Evolutionary conservation across 805 yeast genomes (phyloP).

Genomic region (Metschnikowia henanensis): DNA sequence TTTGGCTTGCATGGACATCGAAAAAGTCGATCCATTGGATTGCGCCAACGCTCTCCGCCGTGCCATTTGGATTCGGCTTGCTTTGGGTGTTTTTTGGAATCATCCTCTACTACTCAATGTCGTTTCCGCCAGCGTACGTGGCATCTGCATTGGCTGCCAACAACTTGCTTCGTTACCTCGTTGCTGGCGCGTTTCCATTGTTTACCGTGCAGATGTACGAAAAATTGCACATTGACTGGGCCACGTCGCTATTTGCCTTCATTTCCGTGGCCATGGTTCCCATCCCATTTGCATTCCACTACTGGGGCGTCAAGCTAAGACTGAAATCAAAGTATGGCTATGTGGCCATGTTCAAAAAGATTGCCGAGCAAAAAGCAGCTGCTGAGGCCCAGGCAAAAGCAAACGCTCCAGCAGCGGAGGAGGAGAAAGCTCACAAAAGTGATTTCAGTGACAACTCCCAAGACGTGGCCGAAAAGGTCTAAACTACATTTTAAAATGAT

Average conservation of each 20-base stretch:
- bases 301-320: conserved; percentile 60
- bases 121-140: conserved; percentile 72
- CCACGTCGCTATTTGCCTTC: conserved; percentile 64
- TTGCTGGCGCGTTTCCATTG: conserved; percentile 81
- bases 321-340: conserved; percentile 57
- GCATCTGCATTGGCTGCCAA: conserved; percentile 93
- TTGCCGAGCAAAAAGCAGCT: conserved; percentile 24
- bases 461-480: conserved; percentile 11
- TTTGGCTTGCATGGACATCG: conserved; percentile 85
- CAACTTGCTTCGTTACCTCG: conserved; percentile 69
- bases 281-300: conserved; percentile 68
- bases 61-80: conserved; percentile 75
- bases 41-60: conserved; percentile 74
- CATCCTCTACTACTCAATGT: conserved; percentile 64
- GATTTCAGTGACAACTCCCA: conserved; percentile 2
- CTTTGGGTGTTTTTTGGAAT: conserved; percentile 70
- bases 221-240: conserved; percentile 76
- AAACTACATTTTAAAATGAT: not conserved
- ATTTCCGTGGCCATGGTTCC: conserved; percentile 71
- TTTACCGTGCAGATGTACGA: conserved; percentile 84
- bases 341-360: conserved; percentile 38
- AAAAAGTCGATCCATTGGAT: conserved; percentile 66
- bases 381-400: conserved; percentile 11
- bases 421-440: conserved; percentile 1
- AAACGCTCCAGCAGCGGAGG: not conserved